phyloP scores from a whole-genome alignment of 2,329 filamentous ascomycete species.

The Phialemoniopsis sp. region DNA sequence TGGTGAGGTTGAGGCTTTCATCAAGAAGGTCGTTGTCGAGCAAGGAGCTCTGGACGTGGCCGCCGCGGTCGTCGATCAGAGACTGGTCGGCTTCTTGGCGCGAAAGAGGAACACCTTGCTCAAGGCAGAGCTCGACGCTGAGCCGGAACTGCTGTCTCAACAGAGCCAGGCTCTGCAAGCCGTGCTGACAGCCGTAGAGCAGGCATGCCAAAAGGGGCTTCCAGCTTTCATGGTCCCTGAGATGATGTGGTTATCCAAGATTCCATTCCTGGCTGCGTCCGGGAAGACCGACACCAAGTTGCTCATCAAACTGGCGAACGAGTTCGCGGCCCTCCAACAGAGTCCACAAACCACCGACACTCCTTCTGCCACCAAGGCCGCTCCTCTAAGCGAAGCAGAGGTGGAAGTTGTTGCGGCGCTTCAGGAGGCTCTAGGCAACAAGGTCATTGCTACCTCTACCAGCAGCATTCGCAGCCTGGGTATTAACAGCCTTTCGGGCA shows the following conservation, averaged over 20 bases:
- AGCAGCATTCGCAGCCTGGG: conserved; percentile 7
- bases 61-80: conserved; percentile 5
- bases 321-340: not conserved
- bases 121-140: conserved; percentile 1
- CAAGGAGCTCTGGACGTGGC: conserved; percentile 5
- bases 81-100: conserved; percentile 3
- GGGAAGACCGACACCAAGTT: conserved; percentile 8
- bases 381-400: too few relatives aligned
- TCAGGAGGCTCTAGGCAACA: not conserved
- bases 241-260: conserved; percentile 7
- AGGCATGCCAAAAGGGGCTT: conserved; percentile 3
- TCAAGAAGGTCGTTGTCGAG: conserved; percentile 2
- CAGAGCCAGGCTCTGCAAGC: not conserved
- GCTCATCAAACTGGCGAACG: conserved; percentile 2
- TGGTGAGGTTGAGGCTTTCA: conserved; percentile 7
- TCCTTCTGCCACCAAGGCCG: too few relatives aligned
- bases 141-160: too few relatives aligned
- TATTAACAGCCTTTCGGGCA: conserved; percentile 13
- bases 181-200: not conserved
- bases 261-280: conserved; percentile 5
- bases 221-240: conserved; percentile 8
- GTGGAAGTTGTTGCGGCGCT: too few relatives aligned
- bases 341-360: too few relatives aligned
- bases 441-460: not conserved
- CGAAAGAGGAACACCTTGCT: conserved; percentile 1